phyloP scores from a whole-genome alignment of 768 basidiomycete species.

The Ramaria sp. region DNA sequence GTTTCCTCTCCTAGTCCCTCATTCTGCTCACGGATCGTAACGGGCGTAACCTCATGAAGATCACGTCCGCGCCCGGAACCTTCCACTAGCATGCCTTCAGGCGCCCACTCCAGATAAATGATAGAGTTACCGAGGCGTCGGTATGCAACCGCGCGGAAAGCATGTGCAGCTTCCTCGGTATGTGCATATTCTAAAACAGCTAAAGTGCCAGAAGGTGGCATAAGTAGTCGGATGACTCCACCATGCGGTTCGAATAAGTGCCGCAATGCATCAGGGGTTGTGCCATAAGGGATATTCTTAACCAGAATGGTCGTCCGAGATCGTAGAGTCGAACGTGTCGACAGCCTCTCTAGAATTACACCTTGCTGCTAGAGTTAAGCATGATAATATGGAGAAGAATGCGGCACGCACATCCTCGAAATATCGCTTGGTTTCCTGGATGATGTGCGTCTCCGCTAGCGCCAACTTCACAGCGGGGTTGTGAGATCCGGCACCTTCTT shows the following conservation, averaged over 20 bases:
- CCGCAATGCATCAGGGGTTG: slow-evolving; percentile 60
- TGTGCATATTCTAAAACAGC: slow-evolving; percentile 84
- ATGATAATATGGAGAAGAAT: slow-evolving; percentile 34
- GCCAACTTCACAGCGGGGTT: slow-evolving; percentile 84
- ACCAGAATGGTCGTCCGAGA: slow-evolving; percentile 83
- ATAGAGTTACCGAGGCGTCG: slow-evolving; percentile 80
- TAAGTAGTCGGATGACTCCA: slow-evolving; percentile 52
- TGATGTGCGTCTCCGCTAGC: slow-evolving; percentile 91
- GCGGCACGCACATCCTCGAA: slow-evolving; percentile 66
- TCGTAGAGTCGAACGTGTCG: slow-evolving; percentile 21
- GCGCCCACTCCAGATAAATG: slow-evolving; percentile 89
- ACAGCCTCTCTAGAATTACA: slow-evolving; percentile 22
- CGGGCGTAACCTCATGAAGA: slow-evolving; percentile 17
- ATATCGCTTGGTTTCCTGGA: slow-evolving; percentile 88
- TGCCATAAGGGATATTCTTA: slow-evolving; percentile 95
- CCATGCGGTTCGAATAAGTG: slow-evolving; percentile 75
- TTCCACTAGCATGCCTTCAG: slow-evolving; percentile 69
- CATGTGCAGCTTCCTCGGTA: slow-evolving; percentile 56
- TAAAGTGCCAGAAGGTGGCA: slow-evolving; percentile 90
- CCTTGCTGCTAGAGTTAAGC: slow-evolving; percentile 16
- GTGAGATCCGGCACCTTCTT: slow-evolving; percentile 29
- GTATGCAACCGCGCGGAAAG: slow-evolving; percentile 78
- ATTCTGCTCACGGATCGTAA: slow-evolving; percentile 36
- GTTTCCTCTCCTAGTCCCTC: slow-evolving; percentile 12
- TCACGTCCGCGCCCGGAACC: slow-evolving; percentile 16